Base-by-base conservation (phyloP, 345 rosid genomes). In the Clausena lansium region DNA sequence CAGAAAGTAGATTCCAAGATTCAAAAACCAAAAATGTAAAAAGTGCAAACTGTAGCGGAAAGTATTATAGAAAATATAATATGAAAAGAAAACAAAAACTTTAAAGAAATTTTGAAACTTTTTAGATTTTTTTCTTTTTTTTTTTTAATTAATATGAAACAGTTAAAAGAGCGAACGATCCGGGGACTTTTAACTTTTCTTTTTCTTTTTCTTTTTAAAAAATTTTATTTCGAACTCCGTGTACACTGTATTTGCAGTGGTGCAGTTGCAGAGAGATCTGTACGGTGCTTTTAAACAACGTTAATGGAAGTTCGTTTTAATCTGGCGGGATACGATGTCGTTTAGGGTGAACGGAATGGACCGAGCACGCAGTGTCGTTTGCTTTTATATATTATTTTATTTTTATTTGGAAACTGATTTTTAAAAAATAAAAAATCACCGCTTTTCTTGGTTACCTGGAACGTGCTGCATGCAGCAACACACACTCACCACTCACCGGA, bases 1-100 rank as follows among this genome's bases (percentile, higher is more conserved):
- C 67, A 38, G 76, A 25, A 35, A 25, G 22, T 6, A 17, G 76
- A 73, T 73, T 73, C 67, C 27, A 38, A 38, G 76, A 35, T 59
- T 73, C 47, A 20, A 17, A 19, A 45, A 5, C 28, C 22, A 62
- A 62, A 45, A 74, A 28, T 27, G 67, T 39, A 10, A 28, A 38
- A 55, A 55, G 25, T 15, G 24, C 38, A 59, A 73, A 20, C 20
- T 10, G 4, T 22, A 22, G 65, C 6, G 24, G 38, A 0, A 25
- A 60, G 64, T 25, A 7, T 36, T 3, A 17, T 64, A 74, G 57
- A 30, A 39, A 61, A 30, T 9, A n/a, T n/a, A n/a, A n/a, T n/a
- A n/a, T n/a, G n/a, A n/a, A n/a, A n/a, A n/a, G n/a, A 19, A 35
- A 60, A 1, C 20, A 8, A 61, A 61, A 39, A 41, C 24, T 0